Conservation (phyloP, 2,329 filamentous ascomycete genomes). For the Aquanectria penicillioides region DNA sequence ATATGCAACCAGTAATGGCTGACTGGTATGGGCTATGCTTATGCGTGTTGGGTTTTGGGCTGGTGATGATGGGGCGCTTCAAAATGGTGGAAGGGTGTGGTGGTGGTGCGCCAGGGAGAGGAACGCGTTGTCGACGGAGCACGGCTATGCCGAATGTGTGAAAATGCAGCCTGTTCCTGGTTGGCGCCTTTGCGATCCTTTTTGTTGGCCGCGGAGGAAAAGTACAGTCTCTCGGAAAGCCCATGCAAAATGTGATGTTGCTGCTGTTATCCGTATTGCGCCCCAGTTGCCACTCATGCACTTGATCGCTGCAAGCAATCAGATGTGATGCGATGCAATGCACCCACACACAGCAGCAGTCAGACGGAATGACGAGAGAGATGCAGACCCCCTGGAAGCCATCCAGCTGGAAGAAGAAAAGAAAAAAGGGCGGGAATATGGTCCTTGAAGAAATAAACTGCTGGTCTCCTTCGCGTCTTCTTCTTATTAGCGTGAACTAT, state of each 20-base stretch:
- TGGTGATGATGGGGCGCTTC: background rate
- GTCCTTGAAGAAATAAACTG: too few relatives aligned
- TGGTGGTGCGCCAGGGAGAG: conserved; percentile 1
- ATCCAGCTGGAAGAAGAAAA: too few relatives aligned
- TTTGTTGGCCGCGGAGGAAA: background rate
- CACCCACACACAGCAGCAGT: background rate
- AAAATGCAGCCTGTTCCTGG: too few relatives aligned
- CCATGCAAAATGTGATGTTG: conserved; percentile 4
- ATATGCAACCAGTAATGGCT: conserved; percentile 6
- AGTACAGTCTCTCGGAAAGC: background rate
- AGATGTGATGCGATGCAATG: conserved; percentile 1
- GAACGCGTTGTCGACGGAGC: background rate
- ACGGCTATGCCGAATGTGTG: background rate
- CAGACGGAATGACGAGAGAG: too few relatives aligned
- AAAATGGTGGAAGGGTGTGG: too few relatives aligned
- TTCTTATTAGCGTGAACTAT: too few relatives aligned
- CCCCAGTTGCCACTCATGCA: conserved; percentile 11
- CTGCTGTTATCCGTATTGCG: too few relatives aligned
- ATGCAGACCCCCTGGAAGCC: too few relatives aligned
- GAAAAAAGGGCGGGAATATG: too few relatives aligned
- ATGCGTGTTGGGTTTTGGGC: too few relatives aligned
- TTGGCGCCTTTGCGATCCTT: background rate
- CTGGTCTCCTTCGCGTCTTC: too few relatives aligned
- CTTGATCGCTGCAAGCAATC: background rate
- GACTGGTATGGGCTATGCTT: too few relatives aligned